Evolutionary conservation across 495 filamentous ascomycete species (phyloP), one percentile per base, ranked within the genome.

Genomic region (Pyrenula massariospora): DNA sequence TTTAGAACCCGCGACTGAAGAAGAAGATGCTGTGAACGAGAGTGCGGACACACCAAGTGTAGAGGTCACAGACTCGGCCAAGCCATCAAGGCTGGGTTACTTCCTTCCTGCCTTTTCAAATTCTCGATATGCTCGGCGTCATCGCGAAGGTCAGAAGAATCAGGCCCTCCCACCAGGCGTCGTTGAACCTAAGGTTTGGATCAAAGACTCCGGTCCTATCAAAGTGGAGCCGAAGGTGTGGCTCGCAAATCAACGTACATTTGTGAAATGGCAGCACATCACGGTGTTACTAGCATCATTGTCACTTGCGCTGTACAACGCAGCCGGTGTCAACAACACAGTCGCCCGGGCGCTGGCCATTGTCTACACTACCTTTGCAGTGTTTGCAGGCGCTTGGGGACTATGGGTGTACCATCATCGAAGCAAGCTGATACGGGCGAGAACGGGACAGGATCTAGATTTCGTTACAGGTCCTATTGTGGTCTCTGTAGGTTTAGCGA

Each of bases 241-340:
- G 91, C 86, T 98, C 31, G 93, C 93, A 52, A 98, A 98, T 66
- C 89, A 98, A 72, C 83, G 93, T 50, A 98, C 93, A 0, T 98
- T 95, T 63, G 82, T 98, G 67, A 96, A 95, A 67, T 98, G 93
- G 93, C 86, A 96, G 68, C 91, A 97, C 65, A 87, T 97, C 60
- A 85, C 82, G 54, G 78, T 98, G 22, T 76, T 97, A 24, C 81
- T 97, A 8, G 90, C 89, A 10, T 83, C 81, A 22, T 68, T 98
- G 24, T 87, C 88, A 2, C 72, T 98, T 22, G 88, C 84, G 48
- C 72, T 98, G 25, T 96, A 91, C 70, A 93, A 91, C 63, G 89
- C 93, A 0, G 86, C 91, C 12, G 86, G 88, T 22, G 71, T 83
- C 64, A 63, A 75, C 58, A 88, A 95, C 64, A 68, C 71, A 15